Conservation (phyloP, 2,329 filamentous ascomycete species). For the Aspergillus neotritici region DNA sequence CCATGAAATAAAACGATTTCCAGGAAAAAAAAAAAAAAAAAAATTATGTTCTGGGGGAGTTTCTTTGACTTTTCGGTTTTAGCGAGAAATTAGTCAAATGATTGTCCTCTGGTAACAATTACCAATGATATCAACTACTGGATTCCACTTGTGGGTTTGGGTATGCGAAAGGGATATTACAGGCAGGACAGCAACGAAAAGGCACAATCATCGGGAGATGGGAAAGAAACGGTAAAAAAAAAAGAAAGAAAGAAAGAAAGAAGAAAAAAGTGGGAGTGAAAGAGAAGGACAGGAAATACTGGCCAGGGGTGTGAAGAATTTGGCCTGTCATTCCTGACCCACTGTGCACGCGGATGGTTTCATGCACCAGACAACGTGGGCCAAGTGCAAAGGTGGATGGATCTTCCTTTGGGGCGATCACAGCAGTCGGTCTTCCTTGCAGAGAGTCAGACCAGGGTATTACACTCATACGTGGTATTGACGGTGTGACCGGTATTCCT, state of each 20-base stretch:
- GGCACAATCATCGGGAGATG: constrained; percentile 4
- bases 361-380: constrained; percentile 37
- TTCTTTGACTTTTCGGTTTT: too few relatives aligned
- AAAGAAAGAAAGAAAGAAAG: constrained; percentile 1
- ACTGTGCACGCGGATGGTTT: constrained; percentile 36
- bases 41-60: neutral
- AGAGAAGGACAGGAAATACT: constrained; percentile 6
- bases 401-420: constrained; percentile 22
- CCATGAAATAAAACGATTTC: neutral
- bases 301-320: constrained; percentile 27
- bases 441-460: constrained; percentile 14
- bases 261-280: constrained; percentile 7
- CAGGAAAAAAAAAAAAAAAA: constrained; percentile 14
- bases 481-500: neutral
- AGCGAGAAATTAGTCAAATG: too few relatives aligned
- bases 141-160: neutral
- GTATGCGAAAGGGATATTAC: too few relatives aligned
- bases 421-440: constrained; percentile 18
- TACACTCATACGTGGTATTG: neutral
- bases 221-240: constrained; percentile 3
- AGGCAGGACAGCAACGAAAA: neutral
- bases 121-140: neutral
- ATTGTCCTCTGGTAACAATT: too few relatives aligned
- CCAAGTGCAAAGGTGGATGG: constrained; percentile 24
- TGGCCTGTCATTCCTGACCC: constrained; percentile 35